Conservation (phyloP, 495 filamentous ascomycete genomes). For the Trichoderma parareesei region DNA sequence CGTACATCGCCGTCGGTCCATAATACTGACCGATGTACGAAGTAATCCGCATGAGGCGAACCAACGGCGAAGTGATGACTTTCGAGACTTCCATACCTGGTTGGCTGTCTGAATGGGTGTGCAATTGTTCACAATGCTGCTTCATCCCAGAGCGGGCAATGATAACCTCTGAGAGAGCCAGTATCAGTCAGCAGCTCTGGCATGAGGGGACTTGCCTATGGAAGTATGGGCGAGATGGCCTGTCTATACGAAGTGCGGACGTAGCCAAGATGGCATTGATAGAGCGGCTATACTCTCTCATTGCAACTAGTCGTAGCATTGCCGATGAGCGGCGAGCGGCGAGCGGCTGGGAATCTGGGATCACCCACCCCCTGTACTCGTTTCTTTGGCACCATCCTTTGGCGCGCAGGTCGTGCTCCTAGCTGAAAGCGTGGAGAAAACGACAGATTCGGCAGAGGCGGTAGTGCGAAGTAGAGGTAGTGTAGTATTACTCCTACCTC, state of each 20-base stretch:
- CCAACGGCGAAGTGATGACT: not conserved
- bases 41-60: not conserved
- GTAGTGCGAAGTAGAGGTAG: no score
- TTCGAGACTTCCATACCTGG: no score
- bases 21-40: not conserved
- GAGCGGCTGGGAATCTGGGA: not conserved
- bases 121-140: not conserved
- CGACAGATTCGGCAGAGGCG: not conserved
- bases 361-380: not conserved
- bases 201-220: not conserved
- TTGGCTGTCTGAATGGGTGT: not conserved
- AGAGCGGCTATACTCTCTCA: not conserved
- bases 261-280: not conserved
- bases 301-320: not conserved
- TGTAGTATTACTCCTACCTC: not conserved
- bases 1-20: not conserved
- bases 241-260: not conserved
- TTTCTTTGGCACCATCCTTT: not conserved
- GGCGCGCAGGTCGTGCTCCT: not conserved
- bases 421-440: constrained; percentile 5
- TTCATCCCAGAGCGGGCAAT: not conserved
- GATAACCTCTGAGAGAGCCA: not conserved
- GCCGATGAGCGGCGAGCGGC: not conserved
- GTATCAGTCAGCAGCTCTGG: not conserved
- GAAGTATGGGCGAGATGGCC: not conserved